Conservation (phyloP, 192 early-diverging fungal species). For the Mortierella antarctica region DNA sequence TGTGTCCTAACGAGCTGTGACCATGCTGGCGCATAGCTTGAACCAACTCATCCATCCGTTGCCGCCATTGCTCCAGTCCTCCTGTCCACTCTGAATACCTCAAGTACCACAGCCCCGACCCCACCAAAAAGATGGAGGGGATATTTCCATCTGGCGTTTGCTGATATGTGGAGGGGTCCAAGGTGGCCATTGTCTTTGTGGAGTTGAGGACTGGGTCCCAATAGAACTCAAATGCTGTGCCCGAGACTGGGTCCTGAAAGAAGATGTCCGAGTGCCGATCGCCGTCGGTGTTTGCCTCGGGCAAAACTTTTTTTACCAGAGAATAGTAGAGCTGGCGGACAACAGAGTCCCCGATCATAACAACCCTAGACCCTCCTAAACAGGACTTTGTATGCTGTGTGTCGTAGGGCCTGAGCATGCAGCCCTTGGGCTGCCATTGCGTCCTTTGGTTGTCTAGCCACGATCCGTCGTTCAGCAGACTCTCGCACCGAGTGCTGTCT, state of each 20-base stretch:
- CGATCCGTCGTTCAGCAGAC: constrained; percentile 63
- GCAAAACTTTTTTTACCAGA: constrained; percentile 58
- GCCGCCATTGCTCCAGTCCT: constrained; percentile 58
- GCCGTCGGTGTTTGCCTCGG: constrained; percentile 31
- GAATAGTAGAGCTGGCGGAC: constrained; percentile 71
- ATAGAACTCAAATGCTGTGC: constrained; percentile 64
- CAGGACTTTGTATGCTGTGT: constrained; percentile 56
- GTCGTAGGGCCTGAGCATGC: constrained; percentile 69
- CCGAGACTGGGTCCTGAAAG: constrained; percentile 32
- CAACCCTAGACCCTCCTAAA: constrained; percentile 55
- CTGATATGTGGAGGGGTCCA: constrained; percentile 14
- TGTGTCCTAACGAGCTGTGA: constrained; percentile 16
- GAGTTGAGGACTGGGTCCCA: constrained; percentile 81
- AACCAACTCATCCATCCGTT: constrained; percentile 53
- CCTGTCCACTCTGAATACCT: constrained; percentile 57
- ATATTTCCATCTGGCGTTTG: constrained; percentile 1
- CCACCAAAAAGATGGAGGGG: constrained; percentile 60
- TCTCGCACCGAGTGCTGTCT: constrained; percentile 53
- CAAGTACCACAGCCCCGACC: constrained; percentile 76
- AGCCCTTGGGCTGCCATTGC: constrained; percentile 69
- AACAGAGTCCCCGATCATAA: constrained; percentile 79
- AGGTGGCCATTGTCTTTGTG: constrained; percentile 33
- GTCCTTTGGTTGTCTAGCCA: constrained; percentile 58
- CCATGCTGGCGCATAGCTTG: constrained; percentile 9
- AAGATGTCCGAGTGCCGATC: constrained; percentile 58